These are phyloP conservation scores for Sporothrix phasma DNA, from an alignment of 2,329 filamentous ascomycete species.

Conservation along the genomic window DNA sequence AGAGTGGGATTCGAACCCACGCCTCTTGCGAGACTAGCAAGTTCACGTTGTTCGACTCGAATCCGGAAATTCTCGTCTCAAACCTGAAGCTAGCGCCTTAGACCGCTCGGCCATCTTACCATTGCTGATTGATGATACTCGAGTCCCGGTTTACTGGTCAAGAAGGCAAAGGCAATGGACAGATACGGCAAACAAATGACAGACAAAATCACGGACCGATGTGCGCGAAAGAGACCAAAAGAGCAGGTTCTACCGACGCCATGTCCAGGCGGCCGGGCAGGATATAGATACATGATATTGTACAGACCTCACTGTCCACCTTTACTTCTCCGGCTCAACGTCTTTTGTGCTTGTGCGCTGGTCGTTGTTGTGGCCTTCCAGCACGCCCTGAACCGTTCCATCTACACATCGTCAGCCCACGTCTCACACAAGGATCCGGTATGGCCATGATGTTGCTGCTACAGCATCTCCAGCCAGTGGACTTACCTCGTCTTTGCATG, in stretches of 20 bases:
- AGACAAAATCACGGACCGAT: not conserved
- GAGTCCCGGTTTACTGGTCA: not conserved
- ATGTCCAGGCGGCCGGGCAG: not conserved
- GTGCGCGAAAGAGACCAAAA: not conserved
- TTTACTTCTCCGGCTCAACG: slow-evolving; percentile 25
- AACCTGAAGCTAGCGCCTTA: slow-evolving; percentile 9
- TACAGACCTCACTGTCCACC: not conserved
- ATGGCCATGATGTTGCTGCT: not conserved
- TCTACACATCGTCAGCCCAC: slow-evolving; percentile 42
- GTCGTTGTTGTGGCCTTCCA: slow-evolving; percentile 90
- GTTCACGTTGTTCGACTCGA: not conserved
- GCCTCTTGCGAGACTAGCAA: slow-evolving; percentile 9
- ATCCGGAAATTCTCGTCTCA: not conserved
- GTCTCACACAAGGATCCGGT: not conserved
- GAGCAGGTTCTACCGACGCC: slow-evolving; percentile 1
- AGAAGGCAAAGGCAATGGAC: not conserved
- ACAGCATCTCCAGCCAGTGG: not conserved
- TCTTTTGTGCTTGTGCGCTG: slow-evolving; percentile 71
- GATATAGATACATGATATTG: too few species aligned
- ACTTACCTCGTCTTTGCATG: slow-evolving; percentile 71
- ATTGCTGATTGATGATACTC: not conserved
- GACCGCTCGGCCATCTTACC: slow-evolving; percentile 10
- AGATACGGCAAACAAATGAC: not conserved
- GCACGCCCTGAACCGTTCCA: slow-evolving; percentile 80
- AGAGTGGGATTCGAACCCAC: slow-evolving; percentile 10